Conservation (phyloP, 805 yeast species). For the Teunomyces gatunensis region DNA sequence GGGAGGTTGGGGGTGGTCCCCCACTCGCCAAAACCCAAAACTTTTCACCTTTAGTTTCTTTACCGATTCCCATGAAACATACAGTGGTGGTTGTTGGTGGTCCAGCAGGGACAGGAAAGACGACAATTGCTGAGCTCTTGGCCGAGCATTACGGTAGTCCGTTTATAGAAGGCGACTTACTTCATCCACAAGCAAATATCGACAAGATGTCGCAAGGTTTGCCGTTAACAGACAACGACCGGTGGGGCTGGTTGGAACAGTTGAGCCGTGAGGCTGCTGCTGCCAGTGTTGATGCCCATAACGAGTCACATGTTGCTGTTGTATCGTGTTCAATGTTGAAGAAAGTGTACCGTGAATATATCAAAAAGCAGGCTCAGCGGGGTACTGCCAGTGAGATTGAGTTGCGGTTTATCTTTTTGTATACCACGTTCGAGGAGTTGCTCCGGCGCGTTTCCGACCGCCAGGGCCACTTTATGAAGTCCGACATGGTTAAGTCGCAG, state of each 20-base stretch:
- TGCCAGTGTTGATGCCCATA: conserved; percentile 23
- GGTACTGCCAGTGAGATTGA: conserved; percentile 23
- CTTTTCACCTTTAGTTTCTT: too few relatives aligned
- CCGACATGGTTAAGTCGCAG: conserved; percentile 79
- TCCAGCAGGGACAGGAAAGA: conserved; percentile 94
- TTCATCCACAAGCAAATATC: conserved; percentile 71
- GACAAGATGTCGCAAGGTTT: conserved; percentile 79
- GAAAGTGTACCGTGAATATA: conserved; percentile 62
- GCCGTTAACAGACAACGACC: conserved; percentile 84
- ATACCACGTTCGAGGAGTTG: conserved; percentile 62
- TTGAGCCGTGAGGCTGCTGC: conserved; percentile 44
- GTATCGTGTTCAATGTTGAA: conserved; percentile 88
- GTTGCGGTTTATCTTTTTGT: conserved; percentile 64
- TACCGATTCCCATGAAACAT: neutral
- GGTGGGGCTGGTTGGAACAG: conserved; percentile 82
- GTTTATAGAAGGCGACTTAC: conserved; percentile 81
- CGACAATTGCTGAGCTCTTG: conserved; percentile 65
- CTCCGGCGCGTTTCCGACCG: conserved; percentile 60
- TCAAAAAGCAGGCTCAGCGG: conserved; percentile 37
- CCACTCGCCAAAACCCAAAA: too few relatives aligned
- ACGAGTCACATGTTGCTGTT: conserved; percentile 38
- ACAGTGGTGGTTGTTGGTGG: conserved; percentile 75
- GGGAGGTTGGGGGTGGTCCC: too few relatives aligned
- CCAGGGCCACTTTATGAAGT: conserved; percentile 81
- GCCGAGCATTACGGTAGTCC: conserved; percentile 46